Evolutionary conservation across 305 asterid species (phyloP).

Genomic region (Petunia hybrid): DNA sequence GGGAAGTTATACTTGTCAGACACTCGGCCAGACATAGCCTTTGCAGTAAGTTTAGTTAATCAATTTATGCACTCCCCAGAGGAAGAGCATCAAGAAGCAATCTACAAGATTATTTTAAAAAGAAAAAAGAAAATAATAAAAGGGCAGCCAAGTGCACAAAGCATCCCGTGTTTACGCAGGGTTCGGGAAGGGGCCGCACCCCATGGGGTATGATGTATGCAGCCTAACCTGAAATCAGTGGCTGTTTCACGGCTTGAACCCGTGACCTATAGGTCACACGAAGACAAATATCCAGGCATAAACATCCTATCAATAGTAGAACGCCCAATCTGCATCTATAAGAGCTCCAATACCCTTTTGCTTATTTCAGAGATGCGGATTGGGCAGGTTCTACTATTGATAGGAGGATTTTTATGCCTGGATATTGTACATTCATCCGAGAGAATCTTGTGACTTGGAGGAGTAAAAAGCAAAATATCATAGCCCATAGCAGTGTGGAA

Average conservation of each 20-base stretch:
- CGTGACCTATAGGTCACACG: too few relatives aligned
- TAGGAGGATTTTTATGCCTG: neutral
- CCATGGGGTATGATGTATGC: too few relatives aligned
- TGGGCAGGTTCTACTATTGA: neutral
- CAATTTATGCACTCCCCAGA: neutral
- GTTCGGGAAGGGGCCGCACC: too few relatives aligned
- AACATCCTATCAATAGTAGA: too few relatives aligned
- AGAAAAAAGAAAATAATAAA: too few relatives aligned
- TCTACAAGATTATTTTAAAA: neutral
- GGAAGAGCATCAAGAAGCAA: neutral
- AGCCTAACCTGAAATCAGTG: too few relatives aligned
- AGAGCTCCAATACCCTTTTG: neutral
- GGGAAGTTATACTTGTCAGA: conserved; percentile 13
- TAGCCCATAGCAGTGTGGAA: neutral
- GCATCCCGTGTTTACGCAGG: too few relatives aligned
- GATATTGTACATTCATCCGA: neutral
- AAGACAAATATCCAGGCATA: too few relatives aligned
- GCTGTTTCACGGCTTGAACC: too few relatives aligned
- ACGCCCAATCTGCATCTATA: too few relatives aligned
- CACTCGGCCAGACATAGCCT: neutral
- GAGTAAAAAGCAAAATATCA: neutral
- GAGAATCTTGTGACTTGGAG: neutral
- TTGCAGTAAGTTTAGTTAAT: conserved; percentile 1
- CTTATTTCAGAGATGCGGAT: neutral
- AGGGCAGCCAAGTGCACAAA: neutral